A percentile compares a stretch with the other conserved stretches of the same genome.
phyloP scores from a whole-genome alignment of 2,329 filamentous ascomycete species.

The Daldinia eschscholtzii region DNA sequence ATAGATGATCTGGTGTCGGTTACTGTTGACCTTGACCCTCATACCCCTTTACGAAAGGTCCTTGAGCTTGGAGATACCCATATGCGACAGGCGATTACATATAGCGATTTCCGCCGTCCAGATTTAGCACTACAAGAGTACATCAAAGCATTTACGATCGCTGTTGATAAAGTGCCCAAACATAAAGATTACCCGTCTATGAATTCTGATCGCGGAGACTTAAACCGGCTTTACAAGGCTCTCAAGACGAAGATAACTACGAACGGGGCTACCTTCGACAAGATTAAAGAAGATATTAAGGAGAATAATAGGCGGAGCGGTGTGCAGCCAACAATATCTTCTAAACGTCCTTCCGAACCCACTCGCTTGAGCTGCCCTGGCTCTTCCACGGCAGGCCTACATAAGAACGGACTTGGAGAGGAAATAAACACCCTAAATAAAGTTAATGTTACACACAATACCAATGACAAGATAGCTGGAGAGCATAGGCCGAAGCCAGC shows the following conservation, averaged over 20 bases:
- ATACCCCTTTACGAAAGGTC: conserved; percentile 66
- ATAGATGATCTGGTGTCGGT: conserved; percentile 66
- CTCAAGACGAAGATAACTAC: conserved; percentile 65
- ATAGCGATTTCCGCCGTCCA: conserved; percentile 72
- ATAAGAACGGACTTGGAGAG: not conserved
- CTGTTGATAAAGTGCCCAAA: conserved; percentile 79
- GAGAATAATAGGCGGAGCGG: conserved; percentile 74
- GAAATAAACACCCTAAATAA: not conserved
- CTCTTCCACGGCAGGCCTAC: conserved; percentile 31
- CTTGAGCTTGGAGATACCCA: conserved; percentile 66
- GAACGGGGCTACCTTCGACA: conserved; percentile 64
- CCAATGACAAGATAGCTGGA: conserved; percentile 1
- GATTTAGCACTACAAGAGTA: conserved; percentile 88
- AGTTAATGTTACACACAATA: conserved; percentile 10
- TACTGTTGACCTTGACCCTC: conserved; percentile 60
- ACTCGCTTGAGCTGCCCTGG: conserved; percentile 36
- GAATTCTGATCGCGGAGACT: conserved; percentile 65
- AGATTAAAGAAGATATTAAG: conserved; percentile 73
- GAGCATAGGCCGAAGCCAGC: conserved; percentile 57
- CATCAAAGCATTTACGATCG: conserved; percentile 82
- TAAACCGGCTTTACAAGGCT: conserved; percentile 62
- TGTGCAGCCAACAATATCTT: conserved; percentile 59
- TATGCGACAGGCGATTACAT: conserved; percentile 71
- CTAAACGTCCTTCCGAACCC: conserved; percentile 28
- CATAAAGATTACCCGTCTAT: conserved; percentile 80